Base-by-base conservation (phyloP, 129 eudicot species). In the Flaveria bidentis region DNA sequence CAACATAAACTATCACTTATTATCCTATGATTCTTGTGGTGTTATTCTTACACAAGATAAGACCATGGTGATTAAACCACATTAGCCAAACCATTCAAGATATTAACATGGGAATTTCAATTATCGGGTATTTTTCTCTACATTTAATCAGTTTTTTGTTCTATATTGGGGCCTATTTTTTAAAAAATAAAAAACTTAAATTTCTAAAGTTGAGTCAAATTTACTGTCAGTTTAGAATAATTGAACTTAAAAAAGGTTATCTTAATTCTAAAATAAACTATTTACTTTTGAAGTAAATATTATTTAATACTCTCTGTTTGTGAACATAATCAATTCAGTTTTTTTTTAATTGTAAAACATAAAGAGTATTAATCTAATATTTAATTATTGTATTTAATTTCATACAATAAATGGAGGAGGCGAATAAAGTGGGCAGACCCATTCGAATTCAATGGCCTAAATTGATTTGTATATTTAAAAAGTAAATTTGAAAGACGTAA, bases 391-490 rank as follows among this genome's bases (percentile, higher is more conserved):
- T n/a, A 61, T 66, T 50, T 65, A 36, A 36, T 50, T 33, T 28
- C 67, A 76, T 13, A 41, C 68, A 53, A 53, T 77, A 67, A 68
- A 77, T 77, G 68, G 49, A 10, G 56, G 68, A 53, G 75, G 57
- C 46, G 67, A 67, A 22, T 77, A 77, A 68, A 68, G 68, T 53
- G 58, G 60, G 30, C 60, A 77, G 68, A 41, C 74, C 57, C 81
- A 67, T 77, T 68, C 73, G 42, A 68, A 56, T 42, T 77, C 49
- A 77, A 67, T 77, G 66, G 80, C 53, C 75, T 39, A 68, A 26
- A 44, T 42, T 61, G 25, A 44, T 2, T 44, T 60, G 42, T 28
- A 45, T 26, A 60, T 25, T 58, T n/a, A 44, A 28, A 33, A 72
- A 15, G 5, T 53, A 53, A 58, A 11, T 63, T 63, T 63, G 46